These are phyloP conservation scores for Solanum chiquidenum DNA, from an alignment of 257 asterid species.

Conservation along the genomic window DNA sequence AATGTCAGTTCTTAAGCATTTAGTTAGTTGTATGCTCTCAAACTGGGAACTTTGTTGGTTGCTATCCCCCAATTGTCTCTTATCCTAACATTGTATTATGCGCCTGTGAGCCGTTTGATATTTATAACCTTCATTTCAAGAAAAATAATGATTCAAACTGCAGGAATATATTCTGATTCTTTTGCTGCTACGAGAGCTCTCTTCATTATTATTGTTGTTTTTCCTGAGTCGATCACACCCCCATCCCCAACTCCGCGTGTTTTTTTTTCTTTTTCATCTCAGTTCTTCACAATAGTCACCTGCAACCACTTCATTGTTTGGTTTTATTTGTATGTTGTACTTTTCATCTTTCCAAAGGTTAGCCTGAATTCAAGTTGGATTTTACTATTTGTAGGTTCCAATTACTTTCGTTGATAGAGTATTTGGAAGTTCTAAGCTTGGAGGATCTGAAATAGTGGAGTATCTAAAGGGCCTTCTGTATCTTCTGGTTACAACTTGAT, in stretches of 20 bases:
- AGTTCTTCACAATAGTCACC: not conserved
- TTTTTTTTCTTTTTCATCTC: not conserved
- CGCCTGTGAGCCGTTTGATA: constrained; percentile 7
- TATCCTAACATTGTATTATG: constrained; percentile 32
- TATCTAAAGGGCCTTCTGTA: constrained; percentile 79
- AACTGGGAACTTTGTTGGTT: constrained; percentile 20
- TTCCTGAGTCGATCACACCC: not conserved
- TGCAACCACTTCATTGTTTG: not conserved
- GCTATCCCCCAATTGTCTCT: constrained; percentile 7
- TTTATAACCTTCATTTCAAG: not conserved
- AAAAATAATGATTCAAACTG: not conserved
- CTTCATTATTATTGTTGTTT: not conserved
- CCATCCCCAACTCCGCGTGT: not conserved
- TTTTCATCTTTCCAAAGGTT: not conserved
- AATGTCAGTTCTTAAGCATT: not conserved
- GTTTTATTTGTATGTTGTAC: not conserved
- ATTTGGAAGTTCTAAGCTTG: constrained; percentile 86
- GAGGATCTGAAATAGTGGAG: constrained; percentile 95
- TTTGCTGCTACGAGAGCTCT: not conserved
- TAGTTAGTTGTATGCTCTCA: not conserved
- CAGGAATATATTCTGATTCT: not conserved
- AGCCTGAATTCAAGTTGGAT: not conserved
- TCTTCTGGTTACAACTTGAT: constrained; percentile 77
- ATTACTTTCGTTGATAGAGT: constrained; percentile 94
- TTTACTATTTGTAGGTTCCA: constrained; percentile 47